A percentile compares a stretch with the other conserved stretches of the same genome.
Evolutionary conservation across 805 yeast species (phyloP).

Genomic region (Yarrowia sp.): DNA sequence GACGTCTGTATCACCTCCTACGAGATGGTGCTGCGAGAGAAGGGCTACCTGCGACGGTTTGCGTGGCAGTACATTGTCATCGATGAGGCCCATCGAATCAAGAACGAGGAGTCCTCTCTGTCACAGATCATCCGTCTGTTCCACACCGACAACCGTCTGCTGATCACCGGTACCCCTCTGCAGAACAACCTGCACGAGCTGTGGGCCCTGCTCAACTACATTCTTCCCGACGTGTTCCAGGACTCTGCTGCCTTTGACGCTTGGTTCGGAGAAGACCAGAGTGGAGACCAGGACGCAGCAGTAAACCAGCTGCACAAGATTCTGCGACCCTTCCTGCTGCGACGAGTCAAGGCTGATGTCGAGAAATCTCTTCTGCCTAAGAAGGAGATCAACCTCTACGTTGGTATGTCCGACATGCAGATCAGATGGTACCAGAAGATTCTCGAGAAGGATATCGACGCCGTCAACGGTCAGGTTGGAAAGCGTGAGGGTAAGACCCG

Average conservation of each 20-base stretch:
- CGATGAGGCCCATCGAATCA: slow-evolving; percentile 96
- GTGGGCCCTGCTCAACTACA: slow-evolving; percentile 90
- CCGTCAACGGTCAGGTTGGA: slow-evolving; percentile 89
- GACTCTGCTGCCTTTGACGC: slow-evolving; percentile 88
- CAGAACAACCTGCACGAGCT: slow-evolving; percentile 93
- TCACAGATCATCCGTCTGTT: slow-evolving; percentile 88
- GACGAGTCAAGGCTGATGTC: slow-evolving; percentile 91
- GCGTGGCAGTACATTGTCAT: slow-evolving; percentile 93
- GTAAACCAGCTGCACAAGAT: slow-evolving; percentile 85
- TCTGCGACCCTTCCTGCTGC: slow-evolving; percentile 77
- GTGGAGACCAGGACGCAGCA: slow-evolving; percentile 58
- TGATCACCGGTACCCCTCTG: slow-evolving; percentile 94
- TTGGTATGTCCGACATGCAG: slow-evolving; percentile 98
- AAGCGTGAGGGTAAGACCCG: slow-evolving; percentile 84
- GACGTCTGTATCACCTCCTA: slow-evolving; percentile 89
- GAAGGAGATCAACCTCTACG: slow-evolving; percentile 82
- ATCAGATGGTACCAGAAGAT: slow-evolving; percentile 83
- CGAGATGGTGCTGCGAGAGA: slow-evolving; percentile 90
- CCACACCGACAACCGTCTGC: slow-evolving; percentile 75
- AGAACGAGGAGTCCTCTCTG: slow-evolving; percentile 86
- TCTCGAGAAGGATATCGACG: slow-evolving; percentile 89
- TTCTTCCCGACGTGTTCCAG: slow-evolving; percentile 92
- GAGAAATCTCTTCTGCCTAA: slow-evolving; percentile 88
- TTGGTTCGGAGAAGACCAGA: slow-evolving; percentile 62
- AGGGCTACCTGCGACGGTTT: slow-evolving; percentile 69